Base-by-base conservation (phyloP, 2,329 filamentous ascomycete genomes). In the Cadophora luteo-olivacea region DNA sequence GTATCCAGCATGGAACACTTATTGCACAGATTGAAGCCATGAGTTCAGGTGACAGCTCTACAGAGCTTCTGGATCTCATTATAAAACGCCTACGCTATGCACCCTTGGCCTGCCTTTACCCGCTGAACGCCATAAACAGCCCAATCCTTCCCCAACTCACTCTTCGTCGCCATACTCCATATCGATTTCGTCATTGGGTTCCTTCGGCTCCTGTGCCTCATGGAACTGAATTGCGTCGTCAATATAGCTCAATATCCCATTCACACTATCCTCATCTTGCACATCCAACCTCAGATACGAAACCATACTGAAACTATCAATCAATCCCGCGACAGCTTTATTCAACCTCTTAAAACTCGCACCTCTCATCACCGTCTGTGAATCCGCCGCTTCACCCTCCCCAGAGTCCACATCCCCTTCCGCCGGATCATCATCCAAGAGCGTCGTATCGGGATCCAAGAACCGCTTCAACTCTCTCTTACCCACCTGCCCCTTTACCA, bases 301-400 rank as follows among this genome's bases (percentile, higher is more conserved):
- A 14, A 99, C 93, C 93, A 99, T 97, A 82, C 94, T 97, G 82
- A 97, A 99, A 80, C 93, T 96, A 79, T 98, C 96, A 73, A 99
- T 97, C 72, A 99, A 83, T 64, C 92, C 89, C 0, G 92, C 96
- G 5, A 99, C 95, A 0, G 95, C 95, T 70, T 89, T 87, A 78
- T 97, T 97, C 73, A 98, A 82, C 75, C 89, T 87, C 70, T 92
- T 87, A 80, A 97, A 98, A 22, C 92, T 92, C 0, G 88, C 85
- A 3, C 95, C 94, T 63, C 87, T 90, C 91, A 97, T 92, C 68
- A 97, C 87, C 70, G 91, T 87, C 67, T 87, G 84, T 0, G 91
- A 87, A 72, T 94, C 88, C 45, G 82, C 82, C 66, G 81, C 80
- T 67, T 87, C 85, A 55, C 86, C 84, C 55, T 83, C 81, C 45